Evolutionary conservation across 2,329 filamentous ascomycete genomes (phyloP), one percentile per base, ranked within the genome.

Genomic region (Aspergillus sclerotialis): DNA sequence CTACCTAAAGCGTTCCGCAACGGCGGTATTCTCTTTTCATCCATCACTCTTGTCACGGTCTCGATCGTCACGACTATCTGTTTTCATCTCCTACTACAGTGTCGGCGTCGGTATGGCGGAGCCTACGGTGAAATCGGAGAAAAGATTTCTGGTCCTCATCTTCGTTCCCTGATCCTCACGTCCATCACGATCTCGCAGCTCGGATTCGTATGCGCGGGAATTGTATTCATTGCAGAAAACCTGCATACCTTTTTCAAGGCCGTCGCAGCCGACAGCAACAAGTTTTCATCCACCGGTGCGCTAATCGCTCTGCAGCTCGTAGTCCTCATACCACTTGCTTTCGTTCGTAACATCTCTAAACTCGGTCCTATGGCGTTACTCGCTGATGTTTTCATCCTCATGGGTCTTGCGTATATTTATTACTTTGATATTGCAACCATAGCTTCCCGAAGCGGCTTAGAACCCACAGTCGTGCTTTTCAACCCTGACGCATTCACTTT

Each of bases 341-440:
- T 96, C 35, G 82, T 96, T 48, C 78, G 90, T 44, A 90, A 96
- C 60, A 95, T 96, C 61, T 89, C 86, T 63, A 93, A 96, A 65
- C 82, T 96, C 21, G 87, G 87, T 8, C 89, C 93, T 55, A 88
- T 92, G 2, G 92, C 90, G 4, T 73, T 95, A 24, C 73, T 95
- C 44, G 90, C 90, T 1, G 90, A 96, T 58, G 78, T 83, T 5
- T 95, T 96, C 63, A 96, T 96, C 55, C 72, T 94, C 33, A 74
- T 94, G 38, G 90, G 90, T 2, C 74, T 96, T 9, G 76, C 88
- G 2, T 95, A 95, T 53, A 77, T 96, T 18, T 93, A 94, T 59
- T 94, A 92, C 68, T 95, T 86, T 64, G 90, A 95, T 53, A 73
- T 96, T 43, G 68, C 84, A 47, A 94, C 88, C 1, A 78, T 96